Base-by-base conservation (phyloP, 176 grass and related monocot species). In the Oryza australiensis region DNA sequence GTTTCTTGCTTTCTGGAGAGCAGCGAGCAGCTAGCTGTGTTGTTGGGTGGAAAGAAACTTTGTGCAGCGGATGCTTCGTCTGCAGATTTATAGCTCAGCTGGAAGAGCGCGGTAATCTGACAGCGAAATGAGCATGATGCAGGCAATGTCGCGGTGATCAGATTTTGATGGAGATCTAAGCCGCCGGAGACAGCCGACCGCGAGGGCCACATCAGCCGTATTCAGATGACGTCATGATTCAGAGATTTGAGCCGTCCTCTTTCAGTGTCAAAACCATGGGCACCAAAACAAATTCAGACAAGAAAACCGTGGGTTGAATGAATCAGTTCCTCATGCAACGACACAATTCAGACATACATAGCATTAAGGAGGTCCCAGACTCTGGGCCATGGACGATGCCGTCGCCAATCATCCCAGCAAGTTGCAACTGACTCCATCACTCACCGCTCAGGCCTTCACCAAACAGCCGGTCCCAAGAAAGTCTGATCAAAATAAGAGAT, bases 401-500 rank as follows among this genome's bases (percentile, higher is more conserved):
- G 15, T 66, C 28, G 12, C 15, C 18, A 20, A 16, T 22, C 26
- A 27, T 43, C 32, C 5, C 72, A 16, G 1, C 59, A 51, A 78
- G 20, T 41, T 26, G 7, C 74, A 66, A 66, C 0, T 70, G 14
- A 16, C 24, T 64, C 46, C 38, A 75, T 35, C 70, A 49, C 41
- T 33, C 28, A 66, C 51, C 14, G 38, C 20, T 37, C 22, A 3
- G 14, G 8, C 33, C 3, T 26, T 12, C 35, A 66, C 42, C 26
- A 27, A 57, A 55, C 60, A 33, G 29, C 27, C 76, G 40, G 75
- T 14, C 66, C 75, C 29, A 82, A 28, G 26, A 41, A 85, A 78
- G 32, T 82, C 55, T 12, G 16, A 64, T 76, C 75, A 57, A 75
- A 18, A 77, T n/a, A n/a, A n/a, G n/a, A n/a, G n/a, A n/a, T n/a